phyloP scores from a whole-genome alignment of 306 rosid species.

The Castanopsis chinensis region DNA sequence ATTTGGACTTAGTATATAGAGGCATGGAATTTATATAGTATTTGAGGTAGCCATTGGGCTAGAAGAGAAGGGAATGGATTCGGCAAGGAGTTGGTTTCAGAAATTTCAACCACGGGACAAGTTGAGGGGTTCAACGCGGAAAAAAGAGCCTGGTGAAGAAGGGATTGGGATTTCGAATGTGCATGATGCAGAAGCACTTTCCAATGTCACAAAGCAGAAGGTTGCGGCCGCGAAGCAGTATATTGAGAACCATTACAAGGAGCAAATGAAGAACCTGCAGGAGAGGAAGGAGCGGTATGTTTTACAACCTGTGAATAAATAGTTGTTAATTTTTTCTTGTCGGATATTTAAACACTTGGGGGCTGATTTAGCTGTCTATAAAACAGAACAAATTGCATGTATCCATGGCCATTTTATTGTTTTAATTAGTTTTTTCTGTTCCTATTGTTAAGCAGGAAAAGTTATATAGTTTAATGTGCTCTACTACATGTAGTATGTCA shows the following conservation, averaged over 20 bases:
- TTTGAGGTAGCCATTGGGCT: conserved; percentile 25
- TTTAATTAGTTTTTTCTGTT: not conserved
- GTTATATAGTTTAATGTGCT: not conserved
- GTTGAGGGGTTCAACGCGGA: conserved; percentile 48
- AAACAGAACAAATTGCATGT: not conserved
- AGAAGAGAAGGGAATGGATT: conserved; percentile 57
- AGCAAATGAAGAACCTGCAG: conserved; percentile 91
- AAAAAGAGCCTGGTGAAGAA: conserved; percentile 46
- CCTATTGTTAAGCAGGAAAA: not conserved
- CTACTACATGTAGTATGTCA: not conserved
- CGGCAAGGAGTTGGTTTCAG: conserved; percentile 87
- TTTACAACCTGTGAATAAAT: conserved; percentile 1
- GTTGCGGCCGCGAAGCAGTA: conserved; percentile 93
- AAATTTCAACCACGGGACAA: conserved; percentile 89
- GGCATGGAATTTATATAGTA: conserved; percentile 19
- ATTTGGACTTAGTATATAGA: conserved; percentile 1
- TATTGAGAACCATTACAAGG: conserved; percentile 96
- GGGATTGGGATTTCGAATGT: conserved; percentile 35
- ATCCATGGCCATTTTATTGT: not conserved
- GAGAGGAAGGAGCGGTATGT: conserved; percentile 93
- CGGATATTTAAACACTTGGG: not conserved
- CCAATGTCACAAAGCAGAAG: conserved; percentile 82
- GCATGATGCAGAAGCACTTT: conserved; percentile 65
- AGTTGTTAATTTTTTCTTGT: not conserved
- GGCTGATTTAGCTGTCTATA: conserved; percentile 1